Evolutionary conservation across 2,329 filamentous ascomycete species (phyloP).

Genomic region (Xylaria digitata): DNA sequence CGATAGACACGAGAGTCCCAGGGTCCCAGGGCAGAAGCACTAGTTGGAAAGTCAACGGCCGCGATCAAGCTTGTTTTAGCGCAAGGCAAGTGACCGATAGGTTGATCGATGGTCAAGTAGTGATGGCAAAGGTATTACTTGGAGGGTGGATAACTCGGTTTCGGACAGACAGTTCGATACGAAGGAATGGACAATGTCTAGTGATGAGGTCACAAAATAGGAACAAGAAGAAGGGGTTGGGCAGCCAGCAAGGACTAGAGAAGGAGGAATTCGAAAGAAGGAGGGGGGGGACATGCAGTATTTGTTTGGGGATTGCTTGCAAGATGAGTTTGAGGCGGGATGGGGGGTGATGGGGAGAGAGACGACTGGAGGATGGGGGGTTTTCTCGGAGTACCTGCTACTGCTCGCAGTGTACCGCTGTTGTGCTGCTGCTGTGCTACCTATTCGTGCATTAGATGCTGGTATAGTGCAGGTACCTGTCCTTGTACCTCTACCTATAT

Average conservation of each 20-base stretch:
- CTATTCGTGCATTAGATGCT: constrained; percentile 10
- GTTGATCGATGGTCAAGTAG: constrained; percentile 13
- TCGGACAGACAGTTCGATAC: constrained; percentile 19
- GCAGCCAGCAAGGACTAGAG: constrained; percentile 41
- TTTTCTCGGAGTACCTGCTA: constrained; percentile 1
- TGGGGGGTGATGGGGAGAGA: constrained; percentile 7
- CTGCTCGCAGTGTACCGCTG: too few relatives aligned
- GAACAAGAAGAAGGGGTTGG: constrained; percentile 32
- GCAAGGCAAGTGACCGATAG: constrained; percentile 14
- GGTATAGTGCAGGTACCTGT: constrained; percentile 10
- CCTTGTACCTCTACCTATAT: constrained; percentile 26
- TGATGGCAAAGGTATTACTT: constrained; percentile 21
- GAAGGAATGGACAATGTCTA: constrained; percentile 39
- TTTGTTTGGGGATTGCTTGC: constrained; percentile 31
- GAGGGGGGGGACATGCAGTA: constrained; percentile 39
- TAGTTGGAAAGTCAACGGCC: constrained; percentile 38
- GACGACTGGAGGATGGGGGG: constrained; percentile 24
- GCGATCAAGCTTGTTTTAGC: constrained; percentile 30
- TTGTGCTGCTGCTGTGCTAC: constrained; percentile 17
- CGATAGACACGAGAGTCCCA: constrained; percentile 38
- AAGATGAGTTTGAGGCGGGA: constrained; percentile 31
- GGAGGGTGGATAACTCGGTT: constrained; percentile 21
- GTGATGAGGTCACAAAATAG: constrained; percentile 45
- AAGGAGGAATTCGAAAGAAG: constrained; percentile 34
- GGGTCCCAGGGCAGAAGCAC: constrained; percentile 21